phyloP scores from a whole-genome alignment of 805 yeast genomes.

The Wickerhamiella musiphila region DNA sequence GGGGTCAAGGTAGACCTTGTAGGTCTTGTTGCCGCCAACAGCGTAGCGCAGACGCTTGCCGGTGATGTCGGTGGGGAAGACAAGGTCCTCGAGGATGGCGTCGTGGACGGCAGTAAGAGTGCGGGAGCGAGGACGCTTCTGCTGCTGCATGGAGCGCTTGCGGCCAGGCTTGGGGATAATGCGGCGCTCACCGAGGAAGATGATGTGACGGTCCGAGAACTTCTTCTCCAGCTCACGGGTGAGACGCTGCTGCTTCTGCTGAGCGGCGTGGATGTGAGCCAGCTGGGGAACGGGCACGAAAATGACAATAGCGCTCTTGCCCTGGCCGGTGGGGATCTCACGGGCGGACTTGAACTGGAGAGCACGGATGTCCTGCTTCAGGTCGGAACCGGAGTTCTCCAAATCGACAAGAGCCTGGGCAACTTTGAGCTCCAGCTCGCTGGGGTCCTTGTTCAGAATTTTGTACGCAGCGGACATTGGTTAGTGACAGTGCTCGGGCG shows the following conservation, averaged over 20 bases:
- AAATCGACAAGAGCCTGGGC: constrained; percentile 97
- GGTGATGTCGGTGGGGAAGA: constrained; percentile 97
- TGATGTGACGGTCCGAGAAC: constrained; percentile 99
- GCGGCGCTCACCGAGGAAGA: constrained; percentile 98
- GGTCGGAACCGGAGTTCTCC: constrained; percentile 83
- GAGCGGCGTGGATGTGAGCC: constrained; percentile 85
- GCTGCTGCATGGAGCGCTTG: constrained; percentile 65
- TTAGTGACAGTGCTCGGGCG: constrained; percentile 3
- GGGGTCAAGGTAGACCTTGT: constrained; percentile 93
- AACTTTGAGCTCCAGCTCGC: constrained; percentile 98
- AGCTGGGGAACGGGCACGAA: constrained; percentile 96
- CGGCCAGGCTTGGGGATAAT: constrained; percentile 98
- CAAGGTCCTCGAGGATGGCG: constrained; percentile 95
- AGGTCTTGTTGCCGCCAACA: constrained; percentile 97
- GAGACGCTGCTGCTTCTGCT: constrained; percentile 81
- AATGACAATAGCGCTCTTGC: constrained; percentile 96
- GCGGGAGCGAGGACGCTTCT: constrained; percentile 99
- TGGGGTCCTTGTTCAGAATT: constrained; percentile 85
- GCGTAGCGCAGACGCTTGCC: constrained; percentile 99
- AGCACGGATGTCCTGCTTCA: constrained; percentile 95
- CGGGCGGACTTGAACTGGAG: constrained; percentile 97
- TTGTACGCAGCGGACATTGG: constrained; percentile 92
- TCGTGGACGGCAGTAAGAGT: constrained; percentile 98
- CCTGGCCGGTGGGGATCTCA: constrained; percentile 95
- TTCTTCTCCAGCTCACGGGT: constrained; percentile 99